phyloP scores from a whole-genome alignment of 2,329 filamentous ascomycete species.

The Botrytis medusae region DNA sequence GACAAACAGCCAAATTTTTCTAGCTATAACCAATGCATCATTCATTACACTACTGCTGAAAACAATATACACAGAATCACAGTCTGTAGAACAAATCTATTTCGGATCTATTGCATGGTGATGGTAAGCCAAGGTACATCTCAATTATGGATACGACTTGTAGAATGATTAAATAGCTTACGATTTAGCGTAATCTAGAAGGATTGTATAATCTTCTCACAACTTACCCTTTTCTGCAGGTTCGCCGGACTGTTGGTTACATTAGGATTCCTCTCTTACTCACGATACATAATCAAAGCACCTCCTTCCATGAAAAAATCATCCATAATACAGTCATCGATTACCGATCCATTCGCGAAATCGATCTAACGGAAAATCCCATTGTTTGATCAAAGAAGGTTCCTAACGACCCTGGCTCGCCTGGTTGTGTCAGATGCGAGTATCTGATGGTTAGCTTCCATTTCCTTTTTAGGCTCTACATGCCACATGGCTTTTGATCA shows the following conservation, averaged over 20 bases:
- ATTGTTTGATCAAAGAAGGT: neutral
- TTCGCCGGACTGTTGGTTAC: neutral
- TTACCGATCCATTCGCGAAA: neutral
- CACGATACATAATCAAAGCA: neutral
- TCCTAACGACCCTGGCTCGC: neutral
- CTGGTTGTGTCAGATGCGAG: neutral
- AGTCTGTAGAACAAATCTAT: neutral
- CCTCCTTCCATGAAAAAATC: neutral
- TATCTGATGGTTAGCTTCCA: neutral
- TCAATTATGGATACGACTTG: neutral
- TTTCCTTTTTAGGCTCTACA: neutral
- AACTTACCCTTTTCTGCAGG: slow-evolving; percentile 6
- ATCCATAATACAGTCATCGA: neutral
- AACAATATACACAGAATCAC: neutral
- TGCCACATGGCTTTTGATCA: neutral
- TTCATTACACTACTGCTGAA: neutral
- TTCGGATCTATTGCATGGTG: slow-evolving; percentile 1
- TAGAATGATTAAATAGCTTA: neutral
- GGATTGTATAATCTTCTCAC: slow-evolving; percentile 8
- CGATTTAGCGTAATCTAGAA: slow-evolving; percentile 12
- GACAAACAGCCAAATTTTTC: neutral
- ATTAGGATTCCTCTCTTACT: slow-evolving; percentile 5
- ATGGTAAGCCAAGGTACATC: neutral
- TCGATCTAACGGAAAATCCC: neutral
- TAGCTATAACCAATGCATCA: neutral